Conservation (phyloP, 495 filamentous ascomycete genomes). For the Cairneyella variabilis region DNA sequence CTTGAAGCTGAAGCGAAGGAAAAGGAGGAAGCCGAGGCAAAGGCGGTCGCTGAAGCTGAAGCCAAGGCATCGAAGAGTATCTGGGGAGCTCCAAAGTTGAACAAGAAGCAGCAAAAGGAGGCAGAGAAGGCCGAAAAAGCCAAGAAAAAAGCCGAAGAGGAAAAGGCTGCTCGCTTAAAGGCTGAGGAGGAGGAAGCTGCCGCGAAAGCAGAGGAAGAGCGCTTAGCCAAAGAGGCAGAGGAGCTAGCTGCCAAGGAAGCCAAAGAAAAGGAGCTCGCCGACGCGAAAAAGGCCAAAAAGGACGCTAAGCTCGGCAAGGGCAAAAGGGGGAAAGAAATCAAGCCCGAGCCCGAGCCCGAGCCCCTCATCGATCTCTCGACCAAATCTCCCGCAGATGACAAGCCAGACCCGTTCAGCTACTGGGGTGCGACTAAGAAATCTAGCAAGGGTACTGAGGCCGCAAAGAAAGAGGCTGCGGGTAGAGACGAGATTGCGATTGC, state of each 20-base stretch:
- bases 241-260: slow-evolving; percentile 17
- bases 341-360: slow-evolving; percentile 24
- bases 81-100: slow-evolving; percentile 30
- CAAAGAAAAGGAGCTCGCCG: slow-evolving; percentile 18
- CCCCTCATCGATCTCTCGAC: slow-evolving; percentile 16
- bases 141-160: slow-evolving; percentile 24
- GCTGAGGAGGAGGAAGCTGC: slow-evolving; percentile 16
- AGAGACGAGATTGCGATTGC: slow-evolving; percentile 27
- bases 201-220: slow-evolving; percentile 14
- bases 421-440: slow-evolving; percentile 39
- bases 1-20: slow-evolving; percentile 1
- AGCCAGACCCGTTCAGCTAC: slow-evolving; percentile 30
- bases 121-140: slow-evolving; percentile 17
- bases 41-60: slow-evolving; percentile 13
- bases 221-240: slow-evolving; percentile 22
- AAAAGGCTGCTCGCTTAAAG: slow-evolving; percentile 8
- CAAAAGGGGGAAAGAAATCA: slow-evolving; percentile 25
- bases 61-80: slow-evolving; percentile 7
- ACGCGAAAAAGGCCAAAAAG: slow-evolving; percentile 21
- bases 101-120: slow-evolving; percentile 30
- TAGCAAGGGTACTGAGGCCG: slow-evolving; percentile 25
- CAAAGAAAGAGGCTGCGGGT: slow-evolving; percentile 1
- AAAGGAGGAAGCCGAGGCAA: neutral
- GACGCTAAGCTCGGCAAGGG: slow-evolving; percentile 18
- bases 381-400: slow-evolving; percentile 13